phyloP scores from a whole-genome alignment of 2,329 filamentous ascomycete species.

The Lasiodiplodia theobromae region DNA sequence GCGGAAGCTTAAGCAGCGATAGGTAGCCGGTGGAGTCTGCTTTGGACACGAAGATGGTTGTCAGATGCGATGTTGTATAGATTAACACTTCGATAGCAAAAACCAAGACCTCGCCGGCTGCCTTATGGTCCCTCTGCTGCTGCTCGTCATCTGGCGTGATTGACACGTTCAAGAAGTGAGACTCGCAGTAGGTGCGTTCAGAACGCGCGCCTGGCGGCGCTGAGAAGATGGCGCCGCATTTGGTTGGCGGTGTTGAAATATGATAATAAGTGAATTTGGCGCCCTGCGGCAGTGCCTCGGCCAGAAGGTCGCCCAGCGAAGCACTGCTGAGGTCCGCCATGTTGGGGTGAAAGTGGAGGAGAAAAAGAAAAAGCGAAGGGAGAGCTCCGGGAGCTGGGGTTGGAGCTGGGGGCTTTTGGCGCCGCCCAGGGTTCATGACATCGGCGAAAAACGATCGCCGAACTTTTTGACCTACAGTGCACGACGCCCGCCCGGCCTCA shows the following conservation, averaged over 20 bases:
- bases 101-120: slow-evolving; percentile 66
- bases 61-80: slow-evolving; percentile 79
- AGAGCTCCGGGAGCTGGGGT: not conserved
- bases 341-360: not conserved
- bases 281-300: slow-evolving; percentile 59
- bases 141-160: slow-evolving; percentile 43
- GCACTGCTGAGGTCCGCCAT: slow-evolving; percentile 11
- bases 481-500: slow-evolving; percentile 32
- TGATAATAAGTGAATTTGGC: slow-evolving; percentile 78
- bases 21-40: slow-evolving; percentile 95
- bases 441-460: slow-evolving; percentile 29
- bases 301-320: slow-evolving; percentile 52
- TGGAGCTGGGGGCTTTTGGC: slow-evolving; percentile 7
- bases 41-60: slow-evolving; percentile 93
- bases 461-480: slow-evolving; percentile 28
- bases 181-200: slow-evolving; percentile 85
- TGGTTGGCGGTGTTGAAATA: slow-evolving; percentile 82
- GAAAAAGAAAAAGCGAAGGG: not conserved
- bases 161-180: slow-evolving; percentile 74
- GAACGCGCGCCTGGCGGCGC: slow-evolving; percentile 74
- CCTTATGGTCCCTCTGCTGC: not conserved
- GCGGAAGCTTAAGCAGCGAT: slow-evolving; percentile 65
- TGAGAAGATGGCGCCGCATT: slow-evolving; percentile 78
- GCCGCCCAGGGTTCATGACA: not conserved
- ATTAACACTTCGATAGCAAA: slow-evolving; percentile 88